These are phyloP conservation scores for Theobroma cacao DNA, from an alignment of 345 rosid species.

Conservation along the genomic window DNA sequence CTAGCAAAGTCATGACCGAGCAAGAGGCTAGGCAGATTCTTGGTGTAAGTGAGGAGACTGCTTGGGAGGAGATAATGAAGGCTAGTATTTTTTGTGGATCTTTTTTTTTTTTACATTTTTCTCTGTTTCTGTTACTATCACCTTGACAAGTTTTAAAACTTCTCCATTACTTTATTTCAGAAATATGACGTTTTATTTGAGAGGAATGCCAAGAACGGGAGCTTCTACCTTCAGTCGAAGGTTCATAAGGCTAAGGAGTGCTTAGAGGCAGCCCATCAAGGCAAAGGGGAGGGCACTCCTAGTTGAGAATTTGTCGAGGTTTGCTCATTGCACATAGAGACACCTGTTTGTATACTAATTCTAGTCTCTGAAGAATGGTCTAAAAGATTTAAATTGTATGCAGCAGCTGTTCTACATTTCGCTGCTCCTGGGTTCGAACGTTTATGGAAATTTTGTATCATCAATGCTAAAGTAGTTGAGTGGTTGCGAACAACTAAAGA, in stretches of 20 bases:
- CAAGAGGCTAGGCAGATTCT: slow-evolving; percentile 92
- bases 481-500: not conserved
- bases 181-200: slow-evolving; percentile 73
- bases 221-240: slow-evolving; percentile 95
- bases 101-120: not conserved
- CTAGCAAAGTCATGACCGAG: slow-evolving; percentile 67
- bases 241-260: slow-evolving; percentile 92
- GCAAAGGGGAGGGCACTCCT: slow-evolving; percentile 46
- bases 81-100: slow-evolving; percentile 18
- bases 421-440: not conserved
- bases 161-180: slow-evolving; percentile 35
- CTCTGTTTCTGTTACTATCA: not conserved
- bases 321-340: not conserved
- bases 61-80: slow-evolving; percentile 88
- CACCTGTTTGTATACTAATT: not conserved
- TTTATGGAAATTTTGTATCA: not conserved
- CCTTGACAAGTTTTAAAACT: not conserved
- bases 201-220: slow-evolving; percentile 73
- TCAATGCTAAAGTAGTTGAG: not conserved
- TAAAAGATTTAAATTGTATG: not conserved
- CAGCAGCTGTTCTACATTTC: not conserved
- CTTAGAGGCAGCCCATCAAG: slow-evolving; percentile 50
- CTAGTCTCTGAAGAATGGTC: not conserved
- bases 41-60: slow-evolving; percentile 58
- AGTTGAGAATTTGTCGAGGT: slow-evolving; percentile 26